Conservation (phyloP, 352 stramenopile species). For the Phytophthora quininea region DNA sequence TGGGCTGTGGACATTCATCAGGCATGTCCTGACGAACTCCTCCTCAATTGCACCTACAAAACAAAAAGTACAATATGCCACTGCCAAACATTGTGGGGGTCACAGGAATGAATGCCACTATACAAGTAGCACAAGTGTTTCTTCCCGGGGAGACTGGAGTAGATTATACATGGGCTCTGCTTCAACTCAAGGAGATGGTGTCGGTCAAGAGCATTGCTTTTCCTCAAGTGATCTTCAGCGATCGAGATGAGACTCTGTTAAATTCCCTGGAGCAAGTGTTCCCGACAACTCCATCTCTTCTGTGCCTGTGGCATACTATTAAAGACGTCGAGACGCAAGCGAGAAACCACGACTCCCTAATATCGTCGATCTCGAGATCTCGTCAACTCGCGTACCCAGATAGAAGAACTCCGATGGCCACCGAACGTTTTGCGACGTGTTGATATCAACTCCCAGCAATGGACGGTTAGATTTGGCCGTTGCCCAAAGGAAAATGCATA, state of each 20-base stretch:
- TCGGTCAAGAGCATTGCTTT: background rate
- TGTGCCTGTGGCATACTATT: conserved; percentile 28
- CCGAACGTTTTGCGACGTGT: too few relatives aligned
- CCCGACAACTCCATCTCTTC: conserved; percentile 1
- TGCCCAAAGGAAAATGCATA: too few relatives aligned
- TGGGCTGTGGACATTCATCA: too few relatives aligned
- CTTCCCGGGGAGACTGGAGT: conserved; percentile 7
- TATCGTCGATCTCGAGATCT: too few relatives aligned
- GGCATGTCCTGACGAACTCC: too few relatives aligned
- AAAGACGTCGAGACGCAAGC: conserved; percentile 23
- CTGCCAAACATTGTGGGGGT: conserved; percentile 1
- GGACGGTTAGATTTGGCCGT: too few relatives aligned
- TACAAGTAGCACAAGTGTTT: conserved; percentile 21
- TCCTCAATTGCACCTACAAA: too few relatives aligned
- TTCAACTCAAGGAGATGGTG: background rate
- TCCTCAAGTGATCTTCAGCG: conserved; percentile 17
- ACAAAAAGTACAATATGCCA: background rate
- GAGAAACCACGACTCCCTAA: too few relatives aligned
- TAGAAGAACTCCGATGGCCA: too few relatives aligned
- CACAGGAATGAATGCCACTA: background rate
- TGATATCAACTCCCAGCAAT: too few relatives aligned
- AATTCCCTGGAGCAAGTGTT: conserved; percentile 19
- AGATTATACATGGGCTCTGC: conserved; percentile 19
- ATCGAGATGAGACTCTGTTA: conserved; percentile 19
- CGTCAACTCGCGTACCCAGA: too few relatives aligned